Evolutionary conservation across 257 asterid genomes (phyloP), one percentile per base, ranked within the genome.

Genomic region (Primulina huaijiensis): DNA sequence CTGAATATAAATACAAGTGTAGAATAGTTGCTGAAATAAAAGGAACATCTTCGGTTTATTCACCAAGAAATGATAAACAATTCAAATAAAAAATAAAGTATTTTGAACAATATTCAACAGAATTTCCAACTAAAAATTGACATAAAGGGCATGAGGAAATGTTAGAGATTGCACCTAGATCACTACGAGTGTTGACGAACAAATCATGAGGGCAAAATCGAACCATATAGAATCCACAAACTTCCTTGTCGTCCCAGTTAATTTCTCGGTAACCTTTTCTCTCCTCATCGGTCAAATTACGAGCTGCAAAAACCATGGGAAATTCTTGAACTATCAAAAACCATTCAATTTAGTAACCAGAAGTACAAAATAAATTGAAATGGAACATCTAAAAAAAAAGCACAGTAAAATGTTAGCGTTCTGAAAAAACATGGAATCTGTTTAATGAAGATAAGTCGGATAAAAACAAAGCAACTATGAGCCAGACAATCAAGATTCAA

Each of bases 161-260:
- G 62, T 62, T 8, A 9, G 25, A 61, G 38, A 60, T 31, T 72
- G 75, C 72, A 94, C 97, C 97, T 77, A 94, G 74, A 81, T 94
- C 99, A 73, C 99, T 94, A 21, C 87, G 80, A 55, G 99, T 94
- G 82, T 91, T 94, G 70, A 94, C 96, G 74, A 94, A 94, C 84
- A 94, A 78, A 85, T 94, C 99, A 38, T 94, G 97, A 60, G 97
- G 99, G 71, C 99, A 94, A 80, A 94, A 94, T 30, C 96, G 95
- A 79, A 94, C 86, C 99, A 94, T 94, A 68, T 85, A 91, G 86
- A 84, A 89, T 62, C 88, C 82, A 52, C 97, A 94, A 46, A 83
- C 99, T 31, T 94, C 99, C 86, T 85, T 86, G 67, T 92, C 97
- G 14, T 91, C 99, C 99, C 99, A 94, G 70, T 87, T 89, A 21